These are phyloP conservation scores for Massarina eburnea DNA, from an alignment of 2,329 filamentous ascomycete species.

Conservation along the genomic window DNA sequence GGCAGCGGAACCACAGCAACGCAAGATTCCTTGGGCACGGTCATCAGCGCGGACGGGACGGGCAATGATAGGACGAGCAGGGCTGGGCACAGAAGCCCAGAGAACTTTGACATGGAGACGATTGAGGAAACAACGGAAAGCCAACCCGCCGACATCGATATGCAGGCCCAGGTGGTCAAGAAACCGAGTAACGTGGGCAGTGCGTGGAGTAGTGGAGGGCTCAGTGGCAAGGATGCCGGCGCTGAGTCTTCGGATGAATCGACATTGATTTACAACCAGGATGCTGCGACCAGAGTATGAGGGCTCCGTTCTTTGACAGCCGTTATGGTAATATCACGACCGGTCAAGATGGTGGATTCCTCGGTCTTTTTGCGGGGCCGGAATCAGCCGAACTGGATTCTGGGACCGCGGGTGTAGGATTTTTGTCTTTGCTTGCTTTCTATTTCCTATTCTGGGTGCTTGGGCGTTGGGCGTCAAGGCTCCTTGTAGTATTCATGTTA, in stretches of 20 bases:
- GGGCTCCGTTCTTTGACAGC: background rate
- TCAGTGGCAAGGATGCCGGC: background rate
- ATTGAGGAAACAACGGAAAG: background rate
- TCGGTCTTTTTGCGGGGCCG: background rate
- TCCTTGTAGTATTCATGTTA: background rate
- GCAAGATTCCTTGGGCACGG: background rate
- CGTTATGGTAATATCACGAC: background rate
- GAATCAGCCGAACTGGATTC: slow-evolving; percentile 5
- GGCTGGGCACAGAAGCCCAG: background rate
- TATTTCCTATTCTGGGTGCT: background rate
- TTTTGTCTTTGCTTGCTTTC: background rate
- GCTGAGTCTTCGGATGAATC: background rate
- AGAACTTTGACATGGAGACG: background rate
- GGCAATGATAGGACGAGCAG: background rate
- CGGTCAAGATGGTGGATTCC: background rate
- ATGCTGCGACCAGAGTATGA: background rate
- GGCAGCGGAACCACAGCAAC: slow-evolving; percentile 5
- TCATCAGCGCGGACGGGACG: background rate
- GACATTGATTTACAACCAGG: background rate
- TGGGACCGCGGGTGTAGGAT: slow-evolving; percentile 2
- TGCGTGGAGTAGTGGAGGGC: slow-evolving; percentile 4
- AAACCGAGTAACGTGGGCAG: slow-evolving; percentile 7
- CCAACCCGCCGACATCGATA: background rate
- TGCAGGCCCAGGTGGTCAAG: slow-evolving; percentile 4
- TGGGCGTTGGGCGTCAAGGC: background rate